Percentiles rank a stretch among this genome's conserved stretches.
Conservation (phyloP, 345 rosid genomes). For the Carallia pectinifolia region DNA sequence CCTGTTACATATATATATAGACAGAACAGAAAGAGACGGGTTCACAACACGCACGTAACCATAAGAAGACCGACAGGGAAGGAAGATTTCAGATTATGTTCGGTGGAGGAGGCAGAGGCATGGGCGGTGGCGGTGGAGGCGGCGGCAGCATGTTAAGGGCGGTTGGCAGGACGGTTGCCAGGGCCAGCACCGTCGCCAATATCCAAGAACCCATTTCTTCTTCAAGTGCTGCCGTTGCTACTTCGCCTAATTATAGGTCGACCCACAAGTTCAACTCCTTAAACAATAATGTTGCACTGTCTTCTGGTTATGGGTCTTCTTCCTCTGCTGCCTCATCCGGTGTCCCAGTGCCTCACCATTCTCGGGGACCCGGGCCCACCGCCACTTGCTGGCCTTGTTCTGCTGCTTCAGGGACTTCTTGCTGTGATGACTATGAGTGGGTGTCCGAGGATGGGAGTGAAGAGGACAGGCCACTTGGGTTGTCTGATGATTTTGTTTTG, state of each 20-base stretch:
- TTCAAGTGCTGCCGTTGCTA: conserved; percentile 36
- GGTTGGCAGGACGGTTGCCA: conserved; percentile 46
- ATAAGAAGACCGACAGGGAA: not conserved
- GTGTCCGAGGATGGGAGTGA: conserved; percentile 7
- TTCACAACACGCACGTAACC: not conserved
- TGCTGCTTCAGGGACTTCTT: conserved; percentile 12
- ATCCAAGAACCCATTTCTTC: conserved; percentile 51
- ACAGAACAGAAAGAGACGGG: too few species aligned
- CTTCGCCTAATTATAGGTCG: conserved; percentile 19
- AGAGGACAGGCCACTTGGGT: conserved; percentile 4
- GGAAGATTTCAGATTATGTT: conserved; percentile 27
- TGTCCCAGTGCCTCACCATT: conserved; percentile 31
- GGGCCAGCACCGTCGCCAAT: conserved; percentile 40
- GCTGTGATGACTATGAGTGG: conserved; percentile 13
- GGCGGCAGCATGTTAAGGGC: conserved; percentile 49
- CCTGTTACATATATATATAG: not conserved
- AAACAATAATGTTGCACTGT: conserved; percentile 34
- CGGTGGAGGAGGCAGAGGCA: conserved; percentile 53
- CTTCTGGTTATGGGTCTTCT: conserved; percentile 28
- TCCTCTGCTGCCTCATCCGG: conserved; percentile 15
- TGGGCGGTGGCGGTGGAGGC: conserved; percentile 38
- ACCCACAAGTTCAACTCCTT: conserved; percentile 22
- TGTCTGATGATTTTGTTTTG: conserved; percentile 38
- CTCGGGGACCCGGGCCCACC: conserved; percentile 20
- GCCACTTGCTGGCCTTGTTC: conserved; percentile 28